A percentile compares a stretch with the other conserved stretches of the same genome.
These are phyloP conservation scores for Agapanthus africanus DNA, from an alignment of 106 monocot species.

Conservation along the genomic window DNA sequence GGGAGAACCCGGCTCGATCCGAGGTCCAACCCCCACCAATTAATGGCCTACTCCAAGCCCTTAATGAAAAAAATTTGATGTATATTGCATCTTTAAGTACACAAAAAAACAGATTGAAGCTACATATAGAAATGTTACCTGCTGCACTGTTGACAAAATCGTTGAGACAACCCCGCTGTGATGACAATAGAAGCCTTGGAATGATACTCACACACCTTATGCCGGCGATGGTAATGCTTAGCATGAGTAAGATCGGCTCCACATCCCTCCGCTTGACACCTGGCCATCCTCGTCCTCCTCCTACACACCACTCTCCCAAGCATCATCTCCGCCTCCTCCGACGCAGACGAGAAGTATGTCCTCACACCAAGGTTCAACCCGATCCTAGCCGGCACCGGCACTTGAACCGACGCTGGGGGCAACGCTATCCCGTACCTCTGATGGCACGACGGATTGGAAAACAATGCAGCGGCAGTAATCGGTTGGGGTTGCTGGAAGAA, in stretches of 20 bases:
- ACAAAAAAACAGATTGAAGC: too few species aligned
- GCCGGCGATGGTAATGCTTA: conserved; percentile 72
- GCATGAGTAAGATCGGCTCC: conserved; percentile 58
- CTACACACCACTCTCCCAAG: conserved; percentile 15
- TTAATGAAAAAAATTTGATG: too few species aligned
- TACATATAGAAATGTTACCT: conserved; percentile 34
- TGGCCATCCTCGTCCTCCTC: conserved; percentile 23
- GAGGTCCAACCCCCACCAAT: too few species aligned
- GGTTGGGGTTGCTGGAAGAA: conserved; percentile 3
- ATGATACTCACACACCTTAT: conserved; percentile 85
- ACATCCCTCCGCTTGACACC: conserved; percentile 81
- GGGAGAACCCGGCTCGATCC: too few species aligned
- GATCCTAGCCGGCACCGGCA: conserved; percentile 19
- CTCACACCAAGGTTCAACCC: conserved; percentile 30
- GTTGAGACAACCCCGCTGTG: conserved; percentile 64
- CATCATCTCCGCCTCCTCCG: conserved; percentile 23
- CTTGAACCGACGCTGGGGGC: conserved; percentile 17
- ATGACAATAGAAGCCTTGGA: conserved; percentile 70
- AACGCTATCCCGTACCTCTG: conserved; percentile 14
- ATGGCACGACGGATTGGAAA: neutral
- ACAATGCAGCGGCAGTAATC: conserved; percentile 13
- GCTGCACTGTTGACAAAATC: conserved; percentile 98
- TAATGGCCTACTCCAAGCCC: too few species aligned
- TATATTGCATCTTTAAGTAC: too few species aligned
- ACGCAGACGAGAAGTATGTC: conserved; percentile 36